Percentiles rank a stretch among this genome's conserved stretches.
Conservation (phyloP, 306 rosid species). For the Luffa aegyptiaca region DNA sequence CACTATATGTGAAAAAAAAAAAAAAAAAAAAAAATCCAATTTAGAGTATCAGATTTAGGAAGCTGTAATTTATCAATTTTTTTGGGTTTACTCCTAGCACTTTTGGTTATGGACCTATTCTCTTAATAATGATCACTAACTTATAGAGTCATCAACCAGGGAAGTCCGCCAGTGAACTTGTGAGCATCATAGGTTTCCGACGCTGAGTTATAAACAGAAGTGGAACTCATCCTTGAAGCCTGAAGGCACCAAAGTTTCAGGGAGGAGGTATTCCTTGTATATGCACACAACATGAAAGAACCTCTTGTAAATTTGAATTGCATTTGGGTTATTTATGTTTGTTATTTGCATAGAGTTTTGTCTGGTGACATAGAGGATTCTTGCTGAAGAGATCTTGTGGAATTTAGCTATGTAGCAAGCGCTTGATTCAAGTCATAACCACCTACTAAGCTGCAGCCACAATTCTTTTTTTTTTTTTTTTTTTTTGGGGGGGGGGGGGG, state of each 20-base stretch:
- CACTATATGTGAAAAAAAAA: background rate
- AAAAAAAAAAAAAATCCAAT: background rate
- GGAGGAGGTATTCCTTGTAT: constrained; percentile 10
- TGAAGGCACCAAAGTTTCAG: constrained; percentile 1
- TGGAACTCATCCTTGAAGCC: background rate
- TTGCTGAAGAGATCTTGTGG: background rate
- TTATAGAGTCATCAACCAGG: constrained; percentile 29
- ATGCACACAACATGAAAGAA: background rate
- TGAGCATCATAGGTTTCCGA: constrained; percentile 27
- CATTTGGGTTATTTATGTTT: background rate
- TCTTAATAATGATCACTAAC: constrained; percentile 12
- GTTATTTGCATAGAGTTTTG: background rate
- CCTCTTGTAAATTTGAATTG: background rate
- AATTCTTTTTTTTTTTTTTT: background rate
- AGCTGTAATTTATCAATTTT: background rate
- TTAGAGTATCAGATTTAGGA: background rate
- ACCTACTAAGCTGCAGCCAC: background rate
- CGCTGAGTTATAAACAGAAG: constrained; percentile 10
- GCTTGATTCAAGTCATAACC: background rate
- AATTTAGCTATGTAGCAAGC: background rate
- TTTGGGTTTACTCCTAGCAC: background rate
- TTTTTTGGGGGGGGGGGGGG: no score
- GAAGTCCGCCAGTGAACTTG: constrained; percentile 75
- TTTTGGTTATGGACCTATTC: background rate
- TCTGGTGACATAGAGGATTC: background rate